Base-by-base conservation (phyloP, 108 stramenopile species). In the Cylindrotheca fusiformis region DNA sequence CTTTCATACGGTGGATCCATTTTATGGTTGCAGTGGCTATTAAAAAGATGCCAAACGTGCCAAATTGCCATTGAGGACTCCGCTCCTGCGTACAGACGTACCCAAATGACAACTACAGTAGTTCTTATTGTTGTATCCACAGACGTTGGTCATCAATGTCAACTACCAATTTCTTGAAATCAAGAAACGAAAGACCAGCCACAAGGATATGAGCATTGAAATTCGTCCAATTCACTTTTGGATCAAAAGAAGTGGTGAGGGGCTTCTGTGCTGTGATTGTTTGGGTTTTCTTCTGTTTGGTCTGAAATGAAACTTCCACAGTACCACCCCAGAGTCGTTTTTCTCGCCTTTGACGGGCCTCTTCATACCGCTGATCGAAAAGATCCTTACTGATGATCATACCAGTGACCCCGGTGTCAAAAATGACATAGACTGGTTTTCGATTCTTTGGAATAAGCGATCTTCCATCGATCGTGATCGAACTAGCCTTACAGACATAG, bases 401-500 rank as follows among this genome's bases (percentile, higher is more conserved):
- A 6, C 84, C 85, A n/a, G 77, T 77, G 10, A 79, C 68, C 23
- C 86, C 86, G 4, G 86, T 87, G 44, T 87, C 86, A 58, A 87
- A 82, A 26, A 87, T 87, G 14, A 81, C 81, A 25, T 76, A 81
- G 10, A 78, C 68, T 36, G 76, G 68, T 24, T 36, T 56, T 28
- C 26, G 48, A 48, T 55, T 53, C 31, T 28, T 64, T 32, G 10
- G 48, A 44, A 51, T 48, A 18, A 82, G 65, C 12, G 70, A 68
- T 28, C 48, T 52, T 5, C 79, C 81, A 57, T 83, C 79, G 12
- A 79, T 75, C 1, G 36, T 25, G 44, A 87, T 67, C 0, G 68
- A 58, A 14, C 61, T 23, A 3, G 73, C 73, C 27, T 27, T 51
- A 6, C 80, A 74, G 0, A 69, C 66, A 71, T 87, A 87, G 57